Evolutionary conservation across 2,329 filamentous ascomycete species (phyloP).

Genomic region (Chaetomiaceae sp.): DNA sequence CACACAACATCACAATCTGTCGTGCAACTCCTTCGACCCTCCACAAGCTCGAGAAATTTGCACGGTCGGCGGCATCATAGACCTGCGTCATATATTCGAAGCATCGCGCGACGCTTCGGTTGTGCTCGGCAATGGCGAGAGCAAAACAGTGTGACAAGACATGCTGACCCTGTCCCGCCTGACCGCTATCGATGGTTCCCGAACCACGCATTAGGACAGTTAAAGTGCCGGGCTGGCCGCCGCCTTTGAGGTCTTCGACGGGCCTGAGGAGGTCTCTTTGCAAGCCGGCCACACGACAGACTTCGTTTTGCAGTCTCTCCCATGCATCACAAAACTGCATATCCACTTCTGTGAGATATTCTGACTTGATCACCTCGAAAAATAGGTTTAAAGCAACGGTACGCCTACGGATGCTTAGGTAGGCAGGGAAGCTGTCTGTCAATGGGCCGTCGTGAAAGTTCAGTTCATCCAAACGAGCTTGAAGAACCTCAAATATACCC

Average conservation of each 20-base stretch:
- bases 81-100: constrained; percentile 2
- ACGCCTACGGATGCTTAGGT: constrained; percentile 15
- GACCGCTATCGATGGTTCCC: background rate
- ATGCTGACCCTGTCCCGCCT: background rate
- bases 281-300: constrained; percentile 12
- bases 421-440: constrained; percentile 6
- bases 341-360: constrained; percentile 5
- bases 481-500: constrained; percentile 3
- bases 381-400: constrained; percentile 17
- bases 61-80: background rate
- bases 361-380: constrained; percentile 18
- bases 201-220: constrained; percentile 10
- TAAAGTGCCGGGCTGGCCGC: constrained; percentile 15
- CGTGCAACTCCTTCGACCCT: constrained; percentile 8
- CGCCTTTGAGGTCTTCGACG: constrained; percentile 13
- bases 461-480: constrained; percentile 11
- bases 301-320: constrained; percentile 9
- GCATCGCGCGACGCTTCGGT: constrained; percentile 7
- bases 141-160: constrained; percentile 3
- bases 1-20: constrained; percentile 14
- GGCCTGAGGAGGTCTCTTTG: constrained; percentile 18
- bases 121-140: constrained; percentile 13
- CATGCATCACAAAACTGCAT: background rate
- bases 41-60: background rate
- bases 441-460: constrained; percentile 1